These are phyloP conservation scores for Phyllosticta citriasiana DNA, from an alignment of 2,329 filamentous ascomycete species.

Conservation along the genomic window DNA sequence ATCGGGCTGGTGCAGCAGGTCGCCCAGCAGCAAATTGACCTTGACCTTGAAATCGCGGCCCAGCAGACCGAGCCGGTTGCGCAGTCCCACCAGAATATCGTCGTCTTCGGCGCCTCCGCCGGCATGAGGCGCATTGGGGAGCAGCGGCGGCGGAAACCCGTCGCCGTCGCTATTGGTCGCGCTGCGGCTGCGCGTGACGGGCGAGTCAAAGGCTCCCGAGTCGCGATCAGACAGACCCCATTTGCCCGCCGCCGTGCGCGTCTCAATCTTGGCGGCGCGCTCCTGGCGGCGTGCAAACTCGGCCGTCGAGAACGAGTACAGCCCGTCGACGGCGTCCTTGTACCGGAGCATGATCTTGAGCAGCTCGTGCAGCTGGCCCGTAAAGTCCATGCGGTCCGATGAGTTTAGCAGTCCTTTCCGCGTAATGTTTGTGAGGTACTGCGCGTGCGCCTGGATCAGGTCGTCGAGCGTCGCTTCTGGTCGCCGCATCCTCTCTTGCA, in stretches of 20 bases:
- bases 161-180: slow-evolving; percentile 21
- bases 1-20: slow-evolving; percentile 86
- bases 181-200: slow-evolving; percentile 15
- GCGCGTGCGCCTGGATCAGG: slow-evolving; percentile 81
- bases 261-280: slow-evolving; percentile 61
- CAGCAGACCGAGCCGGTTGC: slow-evolving; percentile 61
- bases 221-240: slow-evolving; percentile 54
- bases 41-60: slow-evolving; percentile 66
- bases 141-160: slow-evolving; percentile 34
- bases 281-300: slow-evolving; percentile 93
- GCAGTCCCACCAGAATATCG: slow-evolving; percentile 58
- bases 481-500: slow-evolving; percentile 72
- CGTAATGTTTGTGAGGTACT: slow-evolving; percentile 87
- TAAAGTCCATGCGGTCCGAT: slow-evolving; percentile 55
- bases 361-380: slow-evolving; percentile 83
- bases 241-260: slow-evolving; percentile 51
- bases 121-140: slow-evolving; percentile 12
- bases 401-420: slow-evolving; percentile 89
- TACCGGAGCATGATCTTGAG: slow-evolving; percentile 90
- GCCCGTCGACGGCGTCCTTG: slow-evolving; percentile 82
- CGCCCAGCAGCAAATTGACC: slow-evolving; percentile 74
- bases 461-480: slow-evolving; percentile 90
- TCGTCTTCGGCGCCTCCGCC: slow-evolving; percentile 19
- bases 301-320: slow-evolving; percentile 90
- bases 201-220: slow-evolving; percentile 17